Conservation (phyloP, 495 filamentous ascomycete species). For the Cercophora newfieldiana region DNA sequence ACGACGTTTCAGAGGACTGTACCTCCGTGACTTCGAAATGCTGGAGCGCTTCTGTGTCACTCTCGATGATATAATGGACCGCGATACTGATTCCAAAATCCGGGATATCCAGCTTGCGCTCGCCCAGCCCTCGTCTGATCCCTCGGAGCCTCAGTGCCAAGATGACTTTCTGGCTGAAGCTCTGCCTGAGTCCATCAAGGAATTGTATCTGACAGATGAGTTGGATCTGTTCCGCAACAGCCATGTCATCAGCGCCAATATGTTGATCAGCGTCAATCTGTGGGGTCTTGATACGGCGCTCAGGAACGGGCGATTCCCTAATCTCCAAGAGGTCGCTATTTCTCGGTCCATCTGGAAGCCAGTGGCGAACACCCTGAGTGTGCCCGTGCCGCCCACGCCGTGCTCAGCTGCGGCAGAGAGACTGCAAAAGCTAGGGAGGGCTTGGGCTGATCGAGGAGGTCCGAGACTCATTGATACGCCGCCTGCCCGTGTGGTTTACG, state of each 20-base stretch:
- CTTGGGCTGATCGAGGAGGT: no score
- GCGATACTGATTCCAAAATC: neutral
- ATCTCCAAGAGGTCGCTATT: neutral
- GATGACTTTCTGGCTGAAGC: neutral
- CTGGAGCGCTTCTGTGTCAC: neutral
- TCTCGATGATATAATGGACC: neutral
- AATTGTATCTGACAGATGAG: neutral
- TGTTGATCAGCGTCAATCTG: neutral
- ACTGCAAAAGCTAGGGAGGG: no score
- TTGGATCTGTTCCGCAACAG: neutral
- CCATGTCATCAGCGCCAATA: neutral
- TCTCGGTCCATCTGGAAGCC: neutral
- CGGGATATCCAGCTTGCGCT: no score
- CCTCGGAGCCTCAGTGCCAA: neutral
- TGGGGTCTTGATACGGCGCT: neutral
- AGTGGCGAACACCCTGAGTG: neutral
- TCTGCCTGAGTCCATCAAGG: neutral
- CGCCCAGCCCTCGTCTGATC: neutral
- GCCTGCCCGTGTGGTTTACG: no score
- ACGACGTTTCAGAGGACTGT: neutral
- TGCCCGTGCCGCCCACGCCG: neutral
- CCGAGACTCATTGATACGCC: no score
- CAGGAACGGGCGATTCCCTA: neutral
- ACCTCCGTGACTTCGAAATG: neutral
- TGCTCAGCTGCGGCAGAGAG: no score